Evolutionary conservation across 192 early-diverging fungal species (phyloP), one percentile per base, ranked within the genome.

Genomic region (Umbelopsis sp.): DNA sequence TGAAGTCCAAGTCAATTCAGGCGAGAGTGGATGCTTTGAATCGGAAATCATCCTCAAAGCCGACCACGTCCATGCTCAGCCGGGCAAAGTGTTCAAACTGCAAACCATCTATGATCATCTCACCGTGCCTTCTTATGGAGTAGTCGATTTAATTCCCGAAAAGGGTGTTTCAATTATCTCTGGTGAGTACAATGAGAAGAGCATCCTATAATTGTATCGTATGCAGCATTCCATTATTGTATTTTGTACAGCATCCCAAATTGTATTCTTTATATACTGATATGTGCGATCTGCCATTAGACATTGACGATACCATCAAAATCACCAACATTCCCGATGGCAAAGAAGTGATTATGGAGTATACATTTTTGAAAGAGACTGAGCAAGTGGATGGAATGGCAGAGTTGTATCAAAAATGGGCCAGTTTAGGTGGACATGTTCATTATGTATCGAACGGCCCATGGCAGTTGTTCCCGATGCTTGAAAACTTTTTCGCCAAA

Each of bases 251-350:
- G 27, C 3, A 30, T 30, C 27, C 27, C 27, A 30, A 30, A 2
- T 30, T 30, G 27, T 30, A 30, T 30, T 30, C 1, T 30, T 3
- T 30, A 30, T 30, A 30, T 30, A 30, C 3, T 30, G 3, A 30
- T 49, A 23, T 55, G 33, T 52, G 5, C 18, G 1, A 5, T 16
- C 1, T 10, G 51, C 18, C 13, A 25, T 48, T 66, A 52, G 92
- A 93, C 67, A 91, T 98, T 47, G 96, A 98, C 75, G 96, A 98
- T 71, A 98, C 96, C 7, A 98, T 98, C 81, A 96, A 96, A 78
- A 85, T 92, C 15, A 94, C 95, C 3, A 85, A 91, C 48, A 91
- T 98, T 41, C 85, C 88, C 0, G 86, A 78, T 6, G 94, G 94
- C 11, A 85, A 86, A 37, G 82, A 85, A 70, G 87, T 83, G 3